Base-by-base conservation (phyloP, 108 stramenopile species). In the Mayamaea pseudoterrestris region DNA sequence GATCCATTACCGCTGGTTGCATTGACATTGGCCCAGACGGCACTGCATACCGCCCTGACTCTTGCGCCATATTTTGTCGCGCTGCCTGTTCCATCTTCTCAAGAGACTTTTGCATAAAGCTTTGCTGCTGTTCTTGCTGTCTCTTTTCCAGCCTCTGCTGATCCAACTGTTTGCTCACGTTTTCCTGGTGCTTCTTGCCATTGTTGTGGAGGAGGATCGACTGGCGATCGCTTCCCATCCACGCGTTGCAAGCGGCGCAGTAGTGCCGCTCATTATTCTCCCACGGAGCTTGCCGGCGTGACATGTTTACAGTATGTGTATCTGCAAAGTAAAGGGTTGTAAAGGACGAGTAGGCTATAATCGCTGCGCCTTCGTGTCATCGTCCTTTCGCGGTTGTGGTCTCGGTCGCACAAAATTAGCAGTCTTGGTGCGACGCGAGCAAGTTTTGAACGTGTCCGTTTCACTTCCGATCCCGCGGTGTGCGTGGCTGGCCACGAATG, bases 121-220 rank as follows among this genome's bases (percentile, higher is more conserved):
- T 72, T 18, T 54, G 30, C 3, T 62, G 48, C 48, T 74, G 51
- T 29, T 84, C 88, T 45, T 80, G 64, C 35, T 60, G 45, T 28
- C 35, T 24, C 56, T 76, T 73, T 11, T 77, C 72, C 2, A 57
- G 39, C 39, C 80, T 65, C 48, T 68, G 56, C 51, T 68, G 36
- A 34, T 63, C 47, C 50, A 84, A 36, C 30, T 58, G 50, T 25
- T 61, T 49, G 44, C 80, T 75, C 27, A 81, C 67, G 27, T 69
- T 68, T 58, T 91, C 79, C 28, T 58, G 37, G 49, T 91, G 89
- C 50, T 83, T 91, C 58, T 76, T 80, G 2, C 89, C 89, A 54
- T 91, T 82, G 46, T 91, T 83, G 64, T 91, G 89, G 17, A 78
- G 44, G 18, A 69, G 31, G 37, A 86, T 91, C 25, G 81, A 80